Conservation (phyloP, 1,284 basidiomycete species). For the Bjerkandera adusta region DNA sequence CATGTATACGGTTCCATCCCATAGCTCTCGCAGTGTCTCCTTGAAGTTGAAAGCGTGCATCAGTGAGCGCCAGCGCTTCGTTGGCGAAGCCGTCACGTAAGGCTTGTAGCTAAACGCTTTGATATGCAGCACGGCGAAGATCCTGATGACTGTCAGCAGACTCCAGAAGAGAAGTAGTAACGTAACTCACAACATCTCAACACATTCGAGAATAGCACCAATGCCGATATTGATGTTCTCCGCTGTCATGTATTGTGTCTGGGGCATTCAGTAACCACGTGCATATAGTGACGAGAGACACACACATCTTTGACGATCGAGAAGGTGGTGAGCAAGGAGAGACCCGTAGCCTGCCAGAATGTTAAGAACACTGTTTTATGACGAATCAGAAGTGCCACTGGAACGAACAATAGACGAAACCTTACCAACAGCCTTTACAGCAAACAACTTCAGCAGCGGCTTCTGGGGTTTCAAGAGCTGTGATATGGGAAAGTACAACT, state of each 20-base stretch:
- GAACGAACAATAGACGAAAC: constrained; percentile 8
- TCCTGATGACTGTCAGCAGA: constrained; percentile 30
- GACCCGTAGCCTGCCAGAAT: constrained; percentile 74
- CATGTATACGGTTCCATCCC: constrained; percentile 54
- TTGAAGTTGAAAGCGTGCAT: constrained; percentile 65
- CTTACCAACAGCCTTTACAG: constrained; percentile 71
- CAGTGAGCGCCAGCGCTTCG: constrained; percentile 53
- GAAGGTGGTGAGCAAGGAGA: constrained; percentile 59
- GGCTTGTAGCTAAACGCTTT: constrained; percentile 73
- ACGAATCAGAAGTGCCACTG: not conserved
- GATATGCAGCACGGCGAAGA: constrained; percentile 73
- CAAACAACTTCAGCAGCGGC: constrained; percentile 71
- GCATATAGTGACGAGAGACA: constrained; percentile 11
- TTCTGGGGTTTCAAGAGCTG: constrained; percentile 55
- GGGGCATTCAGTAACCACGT: not conserved
- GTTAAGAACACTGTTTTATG: constrained; percentile 79
- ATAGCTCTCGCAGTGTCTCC: constrained; percentile 62
- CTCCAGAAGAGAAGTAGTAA: not conserved
- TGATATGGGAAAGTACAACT: constrained; percentile 65
- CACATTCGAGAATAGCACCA: constrained; percentile 65
- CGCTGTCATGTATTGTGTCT: constrained; percentile 70
- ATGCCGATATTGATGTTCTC: constrained; percentile 76
- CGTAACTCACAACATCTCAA: constrained; percentile 70
- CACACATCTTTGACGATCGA: constrained; percentile 66
- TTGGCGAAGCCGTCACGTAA: constrained; percentile 45